These are phyloP conservation scores for Boletus eberwhitei DNA, from an alignment of 768 basidiomycete species.

Conservation along the genomic window DNA sequence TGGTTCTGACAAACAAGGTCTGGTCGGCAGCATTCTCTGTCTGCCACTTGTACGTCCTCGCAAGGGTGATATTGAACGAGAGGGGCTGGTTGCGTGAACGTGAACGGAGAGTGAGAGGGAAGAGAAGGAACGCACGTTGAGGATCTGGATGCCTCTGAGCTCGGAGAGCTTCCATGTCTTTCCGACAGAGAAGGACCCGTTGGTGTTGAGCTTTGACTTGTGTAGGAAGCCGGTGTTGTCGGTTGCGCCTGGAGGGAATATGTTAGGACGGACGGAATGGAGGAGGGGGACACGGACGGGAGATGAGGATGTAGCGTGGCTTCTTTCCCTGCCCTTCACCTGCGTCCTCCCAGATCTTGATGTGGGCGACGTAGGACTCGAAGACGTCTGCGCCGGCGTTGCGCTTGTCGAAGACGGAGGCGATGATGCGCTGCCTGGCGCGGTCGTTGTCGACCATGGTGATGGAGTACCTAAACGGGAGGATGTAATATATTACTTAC, in stretches of 20 bases:
- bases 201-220: slow-evolving; percentile 95
- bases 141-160: slow-evolving; percentile 74
- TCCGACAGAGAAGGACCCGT: slow-evolving; percentile 92
- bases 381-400: slow-evolving; percentile 61
- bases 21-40: slow-evolving; percentile 78
- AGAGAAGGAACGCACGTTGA: slow-evolving; percentile 51
- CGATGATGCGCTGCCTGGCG: slow-evolving; percentile 67
- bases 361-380: slow-evolving; percentile 81
- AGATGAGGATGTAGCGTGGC: slow-evolving; percentile 86
- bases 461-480: slow-evolving; percentile 10
- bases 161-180: slow-evolving; percentile 93
- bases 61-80: slow-evolving; percentile 77
- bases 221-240: slow-evolving; percentile 75
- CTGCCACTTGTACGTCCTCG: slow-evolving; percentile 89
- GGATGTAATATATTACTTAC: neutral
- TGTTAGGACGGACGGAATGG: neutral
- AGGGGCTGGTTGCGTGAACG: slow-evolving; percentile 41
- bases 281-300: slow-evolving; percentile 58
- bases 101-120: slow-evolving; percentile 12
- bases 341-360: slow-evolving; percentile 93
- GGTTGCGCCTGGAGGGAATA: slow-evolving; percentile 44
- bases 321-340: slow-evolving; percentile 72
- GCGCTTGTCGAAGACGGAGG: slow-evolving; percentile 77
- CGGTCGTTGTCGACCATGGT: slow-evolving; percentile 44
- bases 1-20: slow-evolving; percentile 59